phyloP scores from a whole-genome alignment of 305 asterid genomes.

The Petunia hybrid region DNA sequence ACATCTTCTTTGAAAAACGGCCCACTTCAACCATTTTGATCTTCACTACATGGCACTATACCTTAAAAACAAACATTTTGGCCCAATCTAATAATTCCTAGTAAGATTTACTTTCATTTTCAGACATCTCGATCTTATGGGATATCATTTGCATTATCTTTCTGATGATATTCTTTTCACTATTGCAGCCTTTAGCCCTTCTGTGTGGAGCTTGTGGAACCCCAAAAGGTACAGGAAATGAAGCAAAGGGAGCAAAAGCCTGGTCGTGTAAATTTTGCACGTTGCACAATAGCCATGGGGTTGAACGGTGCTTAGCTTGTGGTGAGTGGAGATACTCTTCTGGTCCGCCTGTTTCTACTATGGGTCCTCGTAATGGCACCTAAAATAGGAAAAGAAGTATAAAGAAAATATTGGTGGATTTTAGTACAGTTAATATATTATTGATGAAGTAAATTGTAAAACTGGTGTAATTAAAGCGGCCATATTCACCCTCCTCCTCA shows the following conservation, averaged over 20 bases:
- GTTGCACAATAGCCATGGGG: slow-evolving; percentile 55
- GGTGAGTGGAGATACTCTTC: slow-evolving; percentile 90
- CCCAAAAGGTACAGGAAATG: slow-evolving; percentile 48
- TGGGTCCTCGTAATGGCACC: slow-evolving; percentile 40
- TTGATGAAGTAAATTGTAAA: neutral
- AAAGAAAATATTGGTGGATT: neutral
- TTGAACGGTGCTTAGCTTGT: slow-evolving; percentile 75
- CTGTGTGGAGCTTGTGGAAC: slow-evolving; percentile 70
- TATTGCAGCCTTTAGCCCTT: slow-evolving; percentile 59
- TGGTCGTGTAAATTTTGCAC: slow-evolving; percentile 91
- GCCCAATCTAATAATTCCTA: neutral
- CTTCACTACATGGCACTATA: neutral
- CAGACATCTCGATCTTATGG: neutral
- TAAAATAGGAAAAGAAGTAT: neutral
- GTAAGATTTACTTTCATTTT: neutral
- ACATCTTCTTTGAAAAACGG: slow-evolving; percentile 15
- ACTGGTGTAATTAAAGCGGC: slow-evolving; percentile 19
- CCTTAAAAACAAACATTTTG: neutral
- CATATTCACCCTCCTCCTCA: neutral
- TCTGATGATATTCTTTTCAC: slow-evolving; percentile 25
- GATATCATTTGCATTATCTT: neutral
- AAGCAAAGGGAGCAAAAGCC: slow-evolving; percentile 44
- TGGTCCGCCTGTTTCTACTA: slow-evolving; percentile 62
- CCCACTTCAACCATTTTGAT: neutral
- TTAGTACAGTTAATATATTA: neutral